Evolutionary conservation across 257 asterid species (phyloP), one percentile per base, ranked within the genome.

Genomic region (Agastache rugosa): DNA sequence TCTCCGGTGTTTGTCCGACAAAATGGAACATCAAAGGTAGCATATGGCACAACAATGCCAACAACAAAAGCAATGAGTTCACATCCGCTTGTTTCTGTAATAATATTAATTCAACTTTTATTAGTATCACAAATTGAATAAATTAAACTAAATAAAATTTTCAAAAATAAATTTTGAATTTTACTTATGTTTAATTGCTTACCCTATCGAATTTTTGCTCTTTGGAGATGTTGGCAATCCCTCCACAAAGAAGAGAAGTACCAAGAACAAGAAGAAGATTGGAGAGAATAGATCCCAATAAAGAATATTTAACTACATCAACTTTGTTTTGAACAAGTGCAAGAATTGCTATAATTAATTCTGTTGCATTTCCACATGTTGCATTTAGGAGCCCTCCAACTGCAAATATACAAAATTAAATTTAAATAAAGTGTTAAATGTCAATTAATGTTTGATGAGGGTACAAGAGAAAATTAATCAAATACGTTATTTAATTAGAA

Each of bases 331-430:
- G 68, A 2, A 69, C 5, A 2, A 93, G 87, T 31, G 98, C 98
- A 58, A 93, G 75, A 3, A 93, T 89, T 15, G 96, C 91, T 65
- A 93, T 93, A 22, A 93, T 86, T 12, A 92, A 85, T 82, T 93
- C 98, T 0, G 97, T 93, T 0, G 96, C 96, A 77, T 93, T 93
- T 54, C 98, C 98, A 76, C 97, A 93, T 17, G 98, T 90, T 51
- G 98, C 97, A 77, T 93, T 93, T 64, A 93, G 84, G 31, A 93
- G 90, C 20, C 97, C 98, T 51, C 98, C 98, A 74, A 89, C 98
- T 92, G 85, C 65, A 78, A 39, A 74, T 22, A 39, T 39, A 63
- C 3, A 8, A n/a, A 9, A 17, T 5, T 1, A 29, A 25, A 27
- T 27, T 1, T 11, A 23, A 56, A 25, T 11, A 58, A 4, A 31